A percentile compares a stretch with the other conserved stretches of the same genome.
Evolutionary conservation across 768 basidiomycete genomes (phyloP).

Genomic region (Stropharia rugosoannulata): DNA sequence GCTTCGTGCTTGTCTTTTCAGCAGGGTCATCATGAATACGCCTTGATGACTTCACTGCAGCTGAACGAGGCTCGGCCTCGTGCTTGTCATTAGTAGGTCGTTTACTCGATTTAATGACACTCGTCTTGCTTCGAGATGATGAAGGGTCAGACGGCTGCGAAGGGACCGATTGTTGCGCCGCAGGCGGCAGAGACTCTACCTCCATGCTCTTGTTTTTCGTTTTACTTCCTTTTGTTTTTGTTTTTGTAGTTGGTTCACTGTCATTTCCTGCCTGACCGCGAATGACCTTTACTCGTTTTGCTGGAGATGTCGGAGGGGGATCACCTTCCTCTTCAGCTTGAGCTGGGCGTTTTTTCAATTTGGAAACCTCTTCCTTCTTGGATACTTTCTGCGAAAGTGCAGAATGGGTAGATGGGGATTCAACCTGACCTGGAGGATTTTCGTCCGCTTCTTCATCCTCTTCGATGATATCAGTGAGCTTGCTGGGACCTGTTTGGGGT

Average conservation of each 20-base stretch:
- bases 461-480: constrained; percentile 16
- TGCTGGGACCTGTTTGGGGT: constrained; percentile 3
- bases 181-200: too few species aligned
- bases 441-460: constrained; percentile 19
- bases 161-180: too few species aligned
- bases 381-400: background rate
- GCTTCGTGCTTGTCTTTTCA: background rate
- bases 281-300: constrained; percentile 8
- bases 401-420: background rate
- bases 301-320: background rate
- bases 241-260: background rate
- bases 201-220: background rate
- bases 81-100: too few species aligned
- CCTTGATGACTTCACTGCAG: too few species aligned
- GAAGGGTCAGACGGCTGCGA: too few species aligned
- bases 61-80: too few species aligned
- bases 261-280: background rate
- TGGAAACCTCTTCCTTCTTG: background rate
- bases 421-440: background rate
- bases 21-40: too few species aligned
- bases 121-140: too few species aligned
- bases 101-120: too few species aligned
- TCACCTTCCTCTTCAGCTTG: constrained; percentile 1
- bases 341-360: constrained; percentile 5
- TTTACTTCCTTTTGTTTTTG: background rate